Percentiles rank a stretch among this genome's conserved stretches.
Evolutionary conservation across 495 filamentous ascomycete species (phyloP).

Genomic region (Talaromyces stipitatus): DNA sequence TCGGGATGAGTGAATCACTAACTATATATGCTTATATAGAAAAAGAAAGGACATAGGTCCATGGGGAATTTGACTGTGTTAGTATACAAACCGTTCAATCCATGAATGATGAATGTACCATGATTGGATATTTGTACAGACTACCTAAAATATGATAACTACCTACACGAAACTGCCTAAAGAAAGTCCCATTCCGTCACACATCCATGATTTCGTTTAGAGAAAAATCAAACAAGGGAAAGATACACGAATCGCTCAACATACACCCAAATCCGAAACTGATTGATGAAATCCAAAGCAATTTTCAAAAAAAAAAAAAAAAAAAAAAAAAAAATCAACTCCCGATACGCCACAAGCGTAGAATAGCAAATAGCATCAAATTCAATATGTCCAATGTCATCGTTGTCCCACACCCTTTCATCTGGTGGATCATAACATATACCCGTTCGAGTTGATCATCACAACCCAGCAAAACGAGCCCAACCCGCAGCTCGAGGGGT

Average conservation of each 20-base stretch:
- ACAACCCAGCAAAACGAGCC: conserved; percentile 41
- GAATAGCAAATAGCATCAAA: too few relatives aligned
- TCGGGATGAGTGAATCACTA: conserved; percentile 1
- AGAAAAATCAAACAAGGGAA: not conserved
- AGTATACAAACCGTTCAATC: not conserved
- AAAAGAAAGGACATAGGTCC: not conserved
- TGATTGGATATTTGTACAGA: not conserved
- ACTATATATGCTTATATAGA: not conserved
- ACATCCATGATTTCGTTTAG: not conserved
- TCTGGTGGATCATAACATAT: not conserved
- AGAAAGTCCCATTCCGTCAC: not conserved
- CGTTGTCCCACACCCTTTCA: not conserved
- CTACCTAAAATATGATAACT: not conserved
- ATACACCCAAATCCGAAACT: not conserved
- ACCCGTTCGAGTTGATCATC: conserved; percentile 7
- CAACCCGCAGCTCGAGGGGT: conserved; percentile 35
- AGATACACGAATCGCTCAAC: not conserved
- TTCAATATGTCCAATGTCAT: too few relatives aligned
- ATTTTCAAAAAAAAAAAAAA: not conserved
- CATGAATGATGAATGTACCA: not conserved
- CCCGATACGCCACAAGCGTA: not conserved
- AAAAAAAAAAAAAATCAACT: not conserved
- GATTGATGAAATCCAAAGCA: not conserved
- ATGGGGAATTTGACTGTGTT: not conserved
- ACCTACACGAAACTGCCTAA: not conserved